Evolutionary conservation across 2,329 filamentous ascomycete genomes (phyloP).

Genomic region (Nemania diffusa): DNA sequence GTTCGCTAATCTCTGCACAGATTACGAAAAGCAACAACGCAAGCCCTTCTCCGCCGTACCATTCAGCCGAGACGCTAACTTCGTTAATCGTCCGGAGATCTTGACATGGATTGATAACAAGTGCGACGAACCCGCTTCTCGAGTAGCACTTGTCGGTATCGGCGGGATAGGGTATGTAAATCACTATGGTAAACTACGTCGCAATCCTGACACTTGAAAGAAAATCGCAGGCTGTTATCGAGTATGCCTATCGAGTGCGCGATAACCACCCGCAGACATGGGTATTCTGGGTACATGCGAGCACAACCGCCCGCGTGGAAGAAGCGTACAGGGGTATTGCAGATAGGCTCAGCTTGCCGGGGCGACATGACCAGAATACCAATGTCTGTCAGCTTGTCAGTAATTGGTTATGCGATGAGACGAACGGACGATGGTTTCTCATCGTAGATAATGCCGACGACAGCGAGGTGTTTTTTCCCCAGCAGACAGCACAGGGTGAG

Average conservation of each 20-base stretch:
- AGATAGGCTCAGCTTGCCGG: background rate
- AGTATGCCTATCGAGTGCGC: background rate
- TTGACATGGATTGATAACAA: too few species aligned
- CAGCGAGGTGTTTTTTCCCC: background rate
- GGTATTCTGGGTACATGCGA: conserved; percentile 6
- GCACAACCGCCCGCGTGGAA: background rate
- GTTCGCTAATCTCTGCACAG: too few species aligned
- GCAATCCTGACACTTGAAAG: background rate
- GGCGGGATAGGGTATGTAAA: too few species aligned
- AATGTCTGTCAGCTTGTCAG: background rate
- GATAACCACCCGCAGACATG: background rate
- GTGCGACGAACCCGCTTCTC: too few species aligned
- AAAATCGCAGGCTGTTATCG: conserved; percentile 9
- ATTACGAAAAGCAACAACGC: too few species aligned
- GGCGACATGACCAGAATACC: background rate
- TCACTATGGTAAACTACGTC: too few species aligned
- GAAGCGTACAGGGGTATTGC: background rate
- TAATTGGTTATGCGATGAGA: conserved; percentile 1
- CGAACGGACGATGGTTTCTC: background rate
- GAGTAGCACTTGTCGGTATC: too few species aligned
- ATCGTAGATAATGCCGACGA: conserved; percentile 6
- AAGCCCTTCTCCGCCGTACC: too few species aligned
- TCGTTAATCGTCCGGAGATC: too few species aligned
- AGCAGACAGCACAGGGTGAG: background rate
- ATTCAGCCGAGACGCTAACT: too few species aligned